A percentile compares a stretch with the other conserved stretches of the same genome.
These are phyloP conservation scores for Boletus tomentosulus DNA, from an alignment of 768 basidiomycete genomes.

Conservation along the genomic window DNA sequence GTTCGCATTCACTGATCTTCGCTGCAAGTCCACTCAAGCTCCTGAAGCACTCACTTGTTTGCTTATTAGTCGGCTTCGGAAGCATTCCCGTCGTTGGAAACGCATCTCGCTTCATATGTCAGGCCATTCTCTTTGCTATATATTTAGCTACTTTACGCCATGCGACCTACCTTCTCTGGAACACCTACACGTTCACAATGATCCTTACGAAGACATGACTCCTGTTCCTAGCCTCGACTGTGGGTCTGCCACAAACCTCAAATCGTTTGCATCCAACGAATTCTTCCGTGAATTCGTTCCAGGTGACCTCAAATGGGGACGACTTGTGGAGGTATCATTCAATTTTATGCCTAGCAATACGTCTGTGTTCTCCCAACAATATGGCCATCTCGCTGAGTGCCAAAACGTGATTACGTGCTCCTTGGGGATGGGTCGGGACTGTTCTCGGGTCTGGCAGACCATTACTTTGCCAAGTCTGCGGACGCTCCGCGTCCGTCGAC, in stretches of 20 bases:
- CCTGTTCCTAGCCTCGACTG: neutral
- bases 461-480: conserved; percentile 8
- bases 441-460: too few relatives aligned
- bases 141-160: conserved; percentile 2
- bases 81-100: conserved; percentile 15
- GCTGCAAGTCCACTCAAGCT: neutral
- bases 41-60: conserved; percentile 1
- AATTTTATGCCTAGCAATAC: neutral
- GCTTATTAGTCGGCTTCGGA: conserved; percentile 11
- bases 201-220: neutral
- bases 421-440: conserved; percentile 11
- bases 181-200: conserved; percentile 3
- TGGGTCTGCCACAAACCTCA: conserved; percentile 9
- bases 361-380: neutral
- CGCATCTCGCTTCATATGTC: conserved; percentile 9
- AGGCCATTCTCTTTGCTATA: conserved; percentile 9
- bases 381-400: conserved; percentile 6
- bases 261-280: conserved; percentile 11
- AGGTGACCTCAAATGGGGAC: conserved; percentile 8
- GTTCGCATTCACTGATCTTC: conserved; percentile 16
- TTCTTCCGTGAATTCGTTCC: neutral
- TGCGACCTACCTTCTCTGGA: conserved; percentile 13
- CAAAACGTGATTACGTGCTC: conserved; percentile 16
- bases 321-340: conserved; percentile 11
- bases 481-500: conserved; percentile 16